These are phyloP conservation scores for Brettanomyces bruxellensis DNA, from an alignment of 805 yeast species.

Conservation along the genomic window DNA sequence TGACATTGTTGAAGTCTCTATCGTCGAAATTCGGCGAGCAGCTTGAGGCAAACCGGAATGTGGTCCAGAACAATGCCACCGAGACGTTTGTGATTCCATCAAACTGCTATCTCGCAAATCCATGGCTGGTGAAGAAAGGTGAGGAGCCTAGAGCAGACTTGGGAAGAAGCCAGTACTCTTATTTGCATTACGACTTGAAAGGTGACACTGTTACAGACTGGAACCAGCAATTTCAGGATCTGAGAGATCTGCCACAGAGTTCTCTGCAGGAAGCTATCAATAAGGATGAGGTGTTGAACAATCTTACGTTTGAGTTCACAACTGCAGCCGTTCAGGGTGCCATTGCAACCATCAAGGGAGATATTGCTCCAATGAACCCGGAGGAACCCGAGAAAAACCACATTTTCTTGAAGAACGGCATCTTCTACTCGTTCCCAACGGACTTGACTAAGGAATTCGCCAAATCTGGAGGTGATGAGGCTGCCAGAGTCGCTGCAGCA, in stretches of 20 bases:
- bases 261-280: constrained; percentile 53
- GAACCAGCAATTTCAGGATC: constrained; percentile 84
- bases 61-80: constrained; percentile 34
- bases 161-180: constrained; percentile 49
- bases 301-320: constrained; percentile 68
- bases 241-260: constrained; percentile 58
- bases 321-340: constrained; percentile 74
- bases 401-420: constrained; percentile 70
- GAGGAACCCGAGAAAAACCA: constrained; percentile 51
- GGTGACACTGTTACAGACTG: constrained; percentile 64
- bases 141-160: constrained; percentile 37
- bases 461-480: constrained; percentile 69
- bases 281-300: constrained; percentile 67
- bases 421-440: constrained; percentile 75
- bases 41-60: constrained; percentile 41
- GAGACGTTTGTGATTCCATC: constrained; percentile 56
- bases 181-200: constrained; percentile 46
- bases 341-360: constrained; percentile 62
- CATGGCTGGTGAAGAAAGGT: constrained; percentile 58
- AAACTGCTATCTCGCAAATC: constrained; percentile 51
- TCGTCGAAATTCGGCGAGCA: constrained; percentile 56
- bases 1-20: constrained; percentile 49
- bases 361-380: constrained; percentile 74
- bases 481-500: constrained; percentile 69
- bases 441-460: constrained; percentile 61